A percentile compares a stretch with the other conserved stretches of the same genome.
Evolutionary conservation across 345 rosid species (phyloP).

Genomic region (Salix suchowensis): DNA sequence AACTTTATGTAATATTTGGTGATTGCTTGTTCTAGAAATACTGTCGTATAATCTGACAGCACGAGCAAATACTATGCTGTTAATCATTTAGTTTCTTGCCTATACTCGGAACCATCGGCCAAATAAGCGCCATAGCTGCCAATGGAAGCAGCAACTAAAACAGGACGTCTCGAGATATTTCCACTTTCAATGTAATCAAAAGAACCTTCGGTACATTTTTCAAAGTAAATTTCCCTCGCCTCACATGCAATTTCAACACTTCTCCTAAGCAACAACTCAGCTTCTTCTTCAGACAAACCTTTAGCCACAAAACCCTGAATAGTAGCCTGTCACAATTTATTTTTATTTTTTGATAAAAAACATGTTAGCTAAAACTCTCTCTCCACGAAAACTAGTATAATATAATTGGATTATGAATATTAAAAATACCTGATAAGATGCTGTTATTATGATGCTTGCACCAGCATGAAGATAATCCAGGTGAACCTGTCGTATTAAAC

Average conservation of each 20-base stretch:
- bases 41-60: not conserved
- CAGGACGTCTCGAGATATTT: slow-evolving; percentile 35
- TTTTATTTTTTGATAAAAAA: too few relatives aligned
- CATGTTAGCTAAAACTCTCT: not conserved
- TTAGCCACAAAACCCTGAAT: slow-evolving; percentile 85
- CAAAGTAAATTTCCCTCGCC: slow-evolving; percentile 67
- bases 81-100: slow-evolving; percentile 25
- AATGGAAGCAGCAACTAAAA: slow-evolving; percentile 82
- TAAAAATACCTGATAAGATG: slow-evolving; percentile 71
- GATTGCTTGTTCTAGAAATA: not conserved
- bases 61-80: not conserved
- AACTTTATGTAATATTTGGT: not conserved
- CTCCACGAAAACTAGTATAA: not conserved
- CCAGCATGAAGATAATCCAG: slow-evolving; percentile 88
- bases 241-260: slow-evolving; percentile 82
- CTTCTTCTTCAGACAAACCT: slow-evolving; percentile 60
- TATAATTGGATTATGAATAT: not conserved
- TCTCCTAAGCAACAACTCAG: slow-evolving; percentile 53
- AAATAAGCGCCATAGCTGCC: slow-evolving; percentile 96
- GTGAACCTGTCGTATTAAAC: slow-evolving; percentile 55
- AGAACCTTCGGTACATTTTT: slow-evolving; percentile 50
- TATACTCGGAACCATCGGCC: slow-evolving; percentile 92
- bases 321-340: slow-evolving; percentile 50
- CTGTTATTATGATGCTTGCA: slow-evolving; percentile 67
- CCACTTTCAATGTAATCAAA: slow-evolving; percentile 40